Conservation (phyloP, 2,329 filamentous ascomycete genomes). For the Cladosporium sphaerospermum region DNA sequence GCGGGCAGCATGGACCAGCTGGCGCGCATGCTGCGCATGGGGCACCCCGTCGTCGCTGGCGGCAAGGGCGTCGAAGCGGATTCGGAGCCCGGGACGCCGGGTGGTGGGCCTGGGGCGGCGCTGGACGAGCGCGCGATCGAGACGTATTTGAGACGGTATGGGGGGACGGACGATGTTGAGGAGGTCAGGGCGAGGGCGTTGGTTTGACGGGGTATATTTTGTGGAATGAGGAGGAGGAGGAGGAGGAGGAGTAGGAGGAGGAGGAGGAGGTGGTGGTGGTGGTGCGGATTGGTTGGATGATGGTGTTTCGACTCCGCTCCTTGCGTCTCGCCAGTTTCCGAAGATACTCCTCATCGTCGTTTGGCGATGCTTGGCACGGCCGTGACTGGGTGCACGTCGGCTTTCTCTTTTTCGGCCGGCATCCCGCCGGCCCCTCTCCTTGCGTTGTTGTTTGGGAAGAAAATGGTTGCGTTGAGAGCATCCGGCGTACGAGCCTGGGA, state of each 20-base stretch:
- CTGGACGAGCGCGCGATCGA: slow-evolving; percentile 8
- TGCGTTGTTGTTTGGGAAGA: no score
- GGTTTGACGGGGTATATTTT: background rate
- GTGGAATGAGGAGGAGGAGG: no score
- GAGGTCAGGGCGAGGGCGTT: background rate
- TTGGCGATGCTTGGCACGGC: no score
- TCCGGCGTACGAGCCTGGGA: no score
- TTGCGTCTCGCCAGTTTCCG: no score
- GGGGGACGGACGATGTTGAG: slow-evolving; percentile 6
- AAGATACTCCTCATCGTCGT: no score
- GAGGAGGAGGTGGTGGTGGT: slow-evolving; percentile 1
- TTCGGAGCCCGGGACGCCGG: slow-evolving; percentile 7
- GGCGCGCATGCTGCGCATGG: slow-evolving; percentile 14
- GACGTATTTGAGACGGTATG: slow-evolving; percentile 7
- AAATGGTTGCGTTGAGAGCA: no score
- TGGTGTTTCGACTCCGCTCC: no score
- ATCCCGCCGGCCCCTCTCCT: no score
- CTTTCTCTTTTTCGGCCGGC: no score
- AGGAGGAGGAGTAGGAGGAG: background rate
- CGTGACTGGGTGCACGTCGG: no score
- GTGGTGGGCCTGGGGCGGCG: background rate
- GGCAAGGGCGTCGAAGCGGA: background rate
- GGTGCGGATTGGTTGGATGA: no score
- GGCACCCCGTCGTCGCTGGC: background rate
- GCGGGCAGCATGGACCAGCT: slow-evolving; percentile 28